Evolutionary conservation across 23 red algal genomes (phyloP), one percentile per base, ranked within the genome.

Genomic region (Chondrus crispus): DNA sequence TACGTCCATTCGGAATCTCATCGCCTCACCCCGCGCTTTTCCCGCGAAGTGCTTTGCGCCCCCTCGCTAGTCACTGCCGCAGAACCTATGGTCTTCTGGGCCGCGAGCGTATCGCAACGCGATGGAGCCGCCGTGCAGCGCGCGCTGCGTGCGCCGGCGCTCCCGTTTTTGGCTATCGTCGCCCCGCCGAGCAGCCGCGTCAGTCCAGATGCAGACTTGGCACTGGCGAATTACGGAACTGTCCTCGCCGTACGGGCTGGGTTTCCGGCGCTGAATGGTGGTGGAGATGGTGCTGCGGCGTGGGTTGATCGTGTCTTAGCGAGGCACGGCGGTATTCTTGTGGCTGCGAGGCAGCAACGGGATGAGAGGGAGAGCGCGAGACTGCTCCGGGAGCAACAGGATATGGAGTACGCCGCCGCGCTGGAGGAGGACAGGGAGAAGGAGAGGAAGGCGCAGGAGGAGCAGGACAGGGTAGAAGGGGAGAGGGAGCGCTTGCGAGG

Each of bases 1-100:
- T 98, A 95, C 82, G 62, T 98, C 46, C 96, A 98, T 39, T 82
- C 78, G 29, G 96, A 98, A 63, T 79, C 80, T 16, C 96, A 95
- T 54, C 60, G 92, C 29, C 62, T 82, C 47, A 92, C 85, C 29
- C 84, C 80, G 33, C 42, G 70, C 9, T 98, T 98, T 88, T 71
- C 70, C 35, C 75, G 96, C 24, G 50, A 86, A 44, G 84, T 98
- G 13, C 47, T 98, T 41, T 70, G 62, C 2, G 69, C 93, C 72
- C 70, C 48, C 32, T 10, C 85, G 9, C 57, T 98, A 50, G 50
- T 95, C 7, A 44, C 48, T 9, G 82, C 93, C 24, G 81, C 93
- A n/a, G 90, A 88, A 22, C 53, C 85, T 20, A 85, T 98, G 80
- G 83, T 98, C 4, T 46, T 91, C 26, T 98, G 93, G 85, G 96